These are phyloP conservation scores for Puccinia polysora DNA, from an alignment of 1,284 basidiomycete species.

Conservation along the genomic window DNA sequence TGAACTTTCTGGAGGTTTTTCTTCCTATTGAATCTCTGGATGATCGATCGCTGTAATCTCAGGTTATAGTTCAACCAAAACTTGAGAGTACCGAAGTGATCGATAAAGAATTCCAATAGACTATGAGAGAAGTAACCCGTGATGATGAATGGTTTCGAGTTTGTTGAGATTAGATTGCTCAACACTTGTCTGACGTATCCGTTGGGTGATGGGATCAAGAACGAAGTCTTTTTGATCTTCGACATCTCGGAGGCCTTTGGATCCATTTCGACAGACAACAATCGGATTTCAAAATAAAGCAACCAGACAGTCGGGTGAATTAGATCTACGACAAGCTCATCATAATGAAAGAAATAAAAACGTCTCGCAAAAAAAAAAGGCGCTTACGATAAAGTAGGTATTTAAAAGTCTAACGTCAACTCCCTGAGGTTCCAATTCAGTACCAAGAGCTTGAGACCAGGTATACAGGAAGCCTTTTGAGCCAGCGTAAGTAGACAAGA, in stretches of 20 bases:
- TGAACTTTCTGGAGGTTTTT: no score
- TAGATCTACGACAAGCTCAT: no score
- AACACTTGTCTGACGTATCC: conserved; percentile 74
- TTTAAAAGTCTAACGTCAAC: conserved; percentile 81
- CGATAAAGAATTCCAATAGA: conserved; percentile 69
- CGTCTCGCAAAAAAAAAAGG: no score
- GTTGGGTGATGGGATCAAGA: conserved; percentile 70
- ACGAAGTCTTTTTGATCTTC: conserved; percentile 73
- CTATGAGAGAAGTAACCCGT: conserved; percentile 92
- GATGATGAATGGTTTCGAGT: conserved; percentile 60
- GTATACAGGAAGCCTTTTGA: conserved; percentile 85
- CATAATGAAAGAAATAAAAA: no score
- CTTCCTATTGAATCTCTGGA: conserved; percentile 12
- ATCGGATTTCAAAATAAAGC: conserved; percentile 5
- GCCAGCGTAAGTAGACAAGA: conserved; percentile 88
- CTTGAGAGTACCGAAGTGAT: conserved; percentile 57
- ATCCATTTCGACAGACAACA: not conserved
- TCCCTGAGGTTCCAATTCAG: conserved; percentile 68
- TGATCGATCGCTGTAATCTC: conserved; percentile 21
- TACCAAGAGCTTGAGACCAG: conserved; percentile 78
- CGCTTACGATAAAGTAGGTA: conserved; percentile 91
- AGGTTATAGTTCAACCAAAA: conserved; percentile 38
- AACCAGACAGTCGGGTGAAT: not conserved
- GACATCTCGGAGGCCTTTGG: conserved; percentile 81
- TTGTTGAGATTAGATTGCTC: conserved; percentile 54